Percentiles rank a stretch among this genome's conserved stretches.
phyloP scores from a whole-genome alignment of 2,329 filamentous ascomycete genomes.

The Pseudocercospora fijiensis region DNA sequence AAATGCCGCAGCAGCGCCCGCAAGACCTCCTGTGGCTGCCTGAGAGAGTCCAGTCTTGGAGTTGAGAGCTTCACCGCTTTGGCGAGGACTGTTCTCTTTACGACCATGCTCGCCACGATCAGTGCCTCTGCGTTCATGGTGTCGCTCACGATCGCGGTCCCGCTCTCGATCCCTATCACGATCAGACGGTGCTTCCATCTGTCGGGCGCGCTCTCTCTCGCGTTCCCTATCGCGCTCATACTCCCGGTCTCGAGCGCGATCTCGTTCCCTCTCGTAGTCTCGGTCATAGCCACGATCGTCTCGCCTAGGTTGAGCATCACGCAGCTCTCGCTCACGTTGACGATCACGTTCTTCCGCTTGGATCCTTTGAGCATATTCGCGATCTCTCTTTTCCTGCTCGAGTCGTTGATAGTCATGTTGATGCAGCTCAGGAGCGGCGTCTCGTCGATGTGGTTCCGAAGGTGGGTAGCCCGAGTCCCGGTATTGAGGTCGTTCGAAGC shows the following conservation, averaged over 20 bases:
- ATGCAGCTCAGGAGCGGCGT: conserved; percentile 29
- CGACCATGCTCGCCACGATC: conserved; percentile 29
- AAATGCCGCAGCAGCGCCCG: conserved; percentile 34
- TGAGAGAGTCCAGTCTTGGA: conserved; percentile 31
- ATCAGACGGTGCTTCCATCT: conserved; percentile 22
- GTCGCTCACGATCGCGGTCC: conserved; percentile 31
- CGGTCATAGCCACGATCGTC: conserved; percentile 34
- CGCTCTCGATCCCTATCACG: conserved; percentile 28
- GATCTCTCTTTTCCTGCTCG: conserved; percentile 34
- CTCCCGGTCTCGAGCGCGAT: conserved; percentile 23
- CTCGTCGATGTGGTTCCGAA: conserved; percentile 29
- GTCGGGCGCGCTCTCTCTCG: conserved; percentile 29
- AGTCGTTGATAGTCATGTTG: conserved; percentile 29
- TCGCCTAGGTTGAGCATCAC: conserved; percentile 33
- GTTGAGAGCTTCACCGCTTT: conserved; percentile 21
- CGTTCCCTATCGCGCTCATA: conserved; percentile 29
- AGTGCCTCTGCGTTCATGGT: conserved; percentile 31
- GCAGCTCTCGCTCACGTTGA: conserved; percentile 36
- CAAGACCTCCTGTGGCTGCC: conserved; percentile 35
- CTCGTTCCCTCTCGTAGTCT: conserved; percentile 16
- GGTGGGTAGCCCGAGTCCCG: conserved; percentile 32
- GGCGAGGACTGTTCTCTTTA: conserved; percentile 29
- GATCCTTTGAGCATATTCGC: conserved; percentile 27
- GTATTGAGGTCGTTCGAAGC: conserved; percentile 41
- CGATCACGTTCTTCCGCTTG: conserved; percentile 33